Conservation (phyloP, 148 eudicot genomes). For the Chenopodium quinoa region DNA sequence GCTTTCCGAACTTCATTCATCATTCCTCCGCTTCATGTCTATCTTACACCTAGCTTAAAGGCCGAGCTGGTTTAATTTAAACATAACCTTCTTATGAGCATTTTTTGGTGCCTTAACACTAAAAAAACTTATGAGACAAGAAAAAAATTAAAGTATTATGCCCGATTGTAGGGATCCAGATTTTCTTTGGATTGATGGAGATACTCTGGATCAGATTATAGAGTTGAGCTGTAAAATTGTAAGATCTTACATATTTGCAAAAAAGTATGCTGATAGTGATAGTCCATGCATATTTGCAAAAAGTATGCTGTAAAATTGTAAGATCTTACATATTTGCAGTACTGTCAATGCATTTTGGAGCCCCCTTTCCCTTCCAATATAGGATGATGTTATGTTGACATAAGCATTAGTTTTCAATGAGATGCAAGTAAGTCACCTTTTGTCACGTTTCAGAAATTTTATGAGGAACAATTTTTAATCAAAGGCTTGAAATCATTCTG, state of each 20-base stretch:
- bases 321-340: not conserved
- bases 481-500: not conserved
- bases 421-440: not conserved
- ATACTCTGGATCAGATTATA: not conserved
- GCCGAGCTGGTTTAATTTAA: not conserved
- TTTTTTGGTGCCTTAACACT: not conserved
- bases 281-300: too few species aligned
- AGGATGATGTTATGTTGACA: slow-evolving; percentile 3
- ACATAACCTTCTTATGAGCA: not conserved
- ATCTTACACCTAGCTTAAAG: not conserved
- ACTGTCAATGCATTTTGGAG: not conserved
- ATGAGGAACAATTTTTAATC: not conserved
- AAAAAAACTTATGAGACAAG: not conserved
- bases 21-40: not conserved
- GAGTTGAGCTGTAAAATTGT: not conserved
- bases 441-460: slow-evolving; percentile 6
- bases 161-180: too few species aligned
- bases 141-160: too few species aligned
- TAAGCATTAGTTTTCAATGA: not conserved
- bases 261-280: not conserved
- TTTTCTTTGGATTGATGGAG: not conserved
- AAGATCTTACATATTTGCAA: not conserved
- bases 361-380: not conserved
- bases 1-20: not conserved
- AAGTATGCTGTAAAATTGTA: not conserved